A percentile compares a stretch with the other conserved stretches of the same genome.
phyloP scores from a whole-genome alignment of 306 rosid species.

The Erythrophleum fordii region DNA sequence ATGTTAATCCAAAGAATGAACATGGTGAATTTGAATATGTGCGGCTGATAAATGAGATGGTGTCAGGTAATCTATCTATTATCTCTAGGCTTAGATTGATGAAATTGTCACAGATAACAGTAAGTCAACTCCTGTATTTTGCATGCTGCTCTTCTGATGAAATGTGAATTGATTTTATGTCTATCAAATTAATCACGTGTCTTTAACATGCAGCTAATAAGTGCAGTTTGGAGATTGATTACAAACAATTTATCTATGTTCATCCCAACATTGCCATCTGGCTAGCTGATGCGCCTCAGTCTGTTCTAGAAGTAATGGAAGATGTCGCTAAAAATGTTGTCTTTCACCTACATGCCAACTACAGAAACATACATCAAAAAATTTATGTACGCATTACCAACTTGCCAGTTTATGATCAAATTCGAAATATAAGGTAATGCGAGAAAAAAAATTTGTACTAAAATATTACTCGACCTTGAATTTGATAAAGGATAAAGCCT shows the following conservation, averaged over 20 bases:
- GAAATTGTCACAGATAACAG: neutral
- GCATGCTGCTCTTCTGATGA: neutral
- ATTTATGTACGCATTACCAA: constrained; percentile 90
- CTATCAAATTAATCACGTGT: neutral
- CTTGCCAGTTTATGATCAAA: constrained; percentile 94
- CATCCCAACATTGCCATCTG: constrained; percentile 99
- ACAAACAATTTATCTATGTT: constrained; percentile 87
- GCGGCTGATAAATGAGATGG: constrained; percentile 94
- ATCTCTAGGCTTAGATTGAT: neutral
- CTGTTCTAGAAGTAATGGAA: constrained; percentile 98
- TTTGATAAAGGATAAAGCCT: constrained; percentile 11
- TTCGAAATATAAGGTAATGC: constrained; percentile 90
- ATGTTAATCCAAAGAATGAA: constrained; percentile 76
- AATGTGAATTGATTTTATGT: neutral
- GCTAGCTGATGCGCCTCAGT: constrained; percentile 99
- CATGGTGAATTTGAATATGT: constrained; percentile 75
- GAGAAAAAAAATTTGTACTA: neutral
- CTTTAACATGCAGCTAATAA: constrained; percentile 69
- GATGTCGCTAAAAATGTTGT: constrained; percentile 94
- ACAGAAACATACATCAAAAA: constrained; percentile 83
- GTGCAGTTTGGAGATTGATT: constrained; percentile 96
- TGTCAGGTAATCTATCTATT: constrained; percentile 62
- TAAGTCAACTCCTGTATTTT: neutral
- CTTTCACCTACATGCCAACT: constrained; percentile 83
- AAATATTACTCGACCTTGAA: neutral